A percentile compares a stretch with the other conserved stretches of the same genome.
Evolutionary conservation across 2,329 filamentous ascomycete genomes (phyloP).

Genomic region (Calonectria naviculata): DNA sequence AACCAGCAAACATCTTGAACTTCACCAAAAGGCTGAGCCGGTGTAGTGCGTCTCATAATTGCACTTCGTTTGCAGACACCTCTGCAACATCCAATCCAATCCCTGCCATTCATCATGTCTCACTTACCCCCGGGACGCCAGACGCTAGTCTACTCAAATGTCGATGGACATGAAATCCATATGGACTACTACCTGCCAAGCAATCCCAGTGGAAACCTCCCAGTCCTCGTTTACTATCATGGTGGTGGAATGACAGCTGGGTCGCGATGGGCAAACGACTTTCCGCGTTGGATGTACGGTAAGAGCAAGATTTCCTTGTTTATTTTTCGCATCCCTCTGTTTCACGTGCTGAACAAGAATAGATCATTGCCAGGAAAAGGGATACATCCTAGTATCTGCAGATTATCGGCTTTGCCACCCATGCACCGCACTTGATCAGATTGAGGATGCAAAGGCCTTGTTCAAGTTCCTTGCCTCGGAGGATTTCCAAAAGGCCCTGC

Average conservation of each 20-base stretch:
- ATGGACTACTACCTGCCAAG: conserved; percentile 14
- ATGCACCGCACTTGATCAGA: conserved; percentile 13
- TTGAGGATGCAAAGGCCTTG: conserved; percentile 17
- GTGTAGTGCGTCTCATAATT: neutral
- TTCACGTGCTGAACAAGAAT: neutral
- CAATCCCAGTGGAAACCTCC: neutral
- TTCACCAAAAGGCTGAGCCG: too few species aligned
- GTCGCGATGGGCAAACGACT: conserved; percentile 5
- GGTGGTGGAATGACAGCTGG: conserved; percentile 20
- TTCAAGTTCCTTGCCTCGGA: conserved; percentile 9
- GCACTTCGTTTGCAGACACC: neutral
- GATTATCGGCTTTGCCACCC: conserved; percentile 18
- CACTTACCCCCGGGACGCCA: neutral
- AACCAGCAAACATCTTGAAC: neutral
- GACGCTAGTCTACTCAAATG: conserved; percentile 11
- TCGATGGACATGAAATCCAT: conserved; percentile 9
- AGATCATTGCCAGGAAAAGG: conserved; percentile 12
- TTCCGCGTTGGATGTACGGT: conserved; percentile 16
- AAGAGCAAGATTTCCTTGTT: neutral
- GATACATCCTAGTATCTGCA: conserved; percentile 12
- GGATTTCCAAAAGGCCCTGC: neutral
- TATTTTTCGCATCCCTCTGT: too few species aligned
- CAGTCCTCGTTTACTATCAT: conserved; percentile 9
- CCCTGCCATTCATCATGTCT: neutral
- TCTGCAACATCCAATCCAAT: too few species aligned